Base-by-base conservation (phyloP, 1,139 yeast genomes). In the Kluyveromyces sp. region DNA sequence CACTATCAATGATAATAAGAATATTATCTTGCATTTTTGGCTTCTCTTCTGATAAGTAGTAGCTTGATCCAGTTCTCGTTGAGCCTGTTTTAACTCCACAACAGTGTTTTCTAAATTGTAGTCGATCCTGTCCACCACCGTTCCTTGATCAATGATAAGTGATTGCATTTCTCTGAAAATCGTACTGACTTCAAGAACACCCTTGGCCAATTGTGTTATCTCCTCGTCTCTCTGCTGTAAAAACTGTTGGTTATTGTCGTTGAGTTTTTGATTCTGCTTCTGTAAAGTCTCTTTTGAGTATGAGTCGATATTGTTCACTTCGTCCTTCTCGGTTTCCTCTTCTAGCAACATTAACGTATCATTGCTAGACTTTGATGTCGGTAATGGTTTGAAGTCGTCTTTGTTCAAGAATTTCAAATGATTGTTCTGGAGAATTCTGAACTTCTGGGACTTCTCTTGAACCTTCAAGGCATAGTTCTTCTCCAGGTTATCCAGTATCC, bases 61-160 rank as follows among this genome's bases (percentile, higher is more conserved):
- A 0, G 97, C 97, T 53, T 78, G 73, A 18, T 76, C 69, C 46
- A 92, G 69, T 64, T 92, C 94, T 51, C 78, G 77, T 49, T 84
- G 86, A 0, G 96, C 94, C 32, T 72, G 74, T 55, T 81, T 78
- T 48, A 92, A 75, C 52, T 87, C 85, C 38, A 78, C 78, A 3
- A 78, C 83, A 29, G 95, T 83, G 49, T 78, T 80, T 49, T 83
- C 84, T 47, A 94, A 68, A 60, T 94, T 92, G 64, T 89, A 89
- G 64, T 88, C 98, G 45, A 92, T 89, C 52, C 97, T 70, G 63
- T 92, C 98, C 47, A 92, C 71, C 38, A 92, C 73, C 0, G 96
- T 87, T 2, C 98, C 98, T 64, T 92, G 98, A 58, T 94, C 97
- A 46, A 92, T 85, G 40, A 92, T 88, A 73, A 94, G 73, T 28